Base-by-base conservation (phyloP, 2,329 filamentous ascomycete species). In the Arachnomyces sp. region DNA sequence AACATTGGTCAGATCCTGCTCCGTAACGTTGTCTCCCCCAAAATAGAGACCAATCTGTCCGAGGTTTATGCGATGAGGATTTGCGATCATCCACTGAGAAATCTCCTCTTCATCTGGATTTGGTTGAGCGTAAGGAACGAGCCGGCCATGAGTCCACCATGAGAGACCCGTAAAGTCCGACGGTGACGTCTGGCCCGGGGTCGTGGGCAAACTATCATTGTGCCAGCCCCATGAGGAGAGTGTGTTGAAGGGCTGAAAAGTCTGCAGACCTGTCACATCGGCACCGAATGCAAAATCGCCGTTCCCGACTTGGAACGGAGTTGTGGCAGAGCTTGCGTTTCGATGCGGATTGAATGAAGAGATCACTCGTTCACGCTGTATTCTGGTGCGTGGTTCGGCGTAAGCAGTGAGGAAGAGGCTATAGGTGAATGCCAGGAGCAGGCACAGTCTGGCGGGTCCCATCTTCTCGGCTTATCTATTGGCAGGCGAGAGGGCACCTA, bases 51-150 rank as follows among this genome's bases (percentile, higher is more conserved):
- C 72, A 7, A 74, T 60, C 2, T 60, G 64, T 2, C 62, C 72
- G 1, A 75, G 46, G 43, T 74, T 75, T 13, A 73, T 55, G 4
- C 72, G 59, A 48, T 75, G 71, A 0, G 72, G 72, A 45, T 76
- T 76, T 40, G 64, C 61, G 20, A 73, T 73, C 14, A 76, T 54
- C 73, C 73, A 77, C 42, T 74, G 67, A 2, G 68, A 70, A 17
- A 68, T 68, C 7, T 60, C 55, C 12, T 53, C 50, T 38, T 68
- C 50, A 3, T 52, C 53, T 1, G 65, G 60, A 39, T 68, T 68
- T 0, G 64, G 61, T 43, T 65, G 62, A 14, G 57, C 58, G 51
- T 69, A 68, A 31, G 66, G 67, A 4, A 70, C 60, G 5, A 68
- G 53, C 6, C 61, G 51, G 15, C 54, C 65, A 44, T 70, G 65